Percentiles rank a stretch among this genome's conserved stretches.
These are phyloP conservation scores for Saccharomycopsis javanensis DNA, from an alignment of 805 yeast genomes.

Conservation along the genomic window DNA sequence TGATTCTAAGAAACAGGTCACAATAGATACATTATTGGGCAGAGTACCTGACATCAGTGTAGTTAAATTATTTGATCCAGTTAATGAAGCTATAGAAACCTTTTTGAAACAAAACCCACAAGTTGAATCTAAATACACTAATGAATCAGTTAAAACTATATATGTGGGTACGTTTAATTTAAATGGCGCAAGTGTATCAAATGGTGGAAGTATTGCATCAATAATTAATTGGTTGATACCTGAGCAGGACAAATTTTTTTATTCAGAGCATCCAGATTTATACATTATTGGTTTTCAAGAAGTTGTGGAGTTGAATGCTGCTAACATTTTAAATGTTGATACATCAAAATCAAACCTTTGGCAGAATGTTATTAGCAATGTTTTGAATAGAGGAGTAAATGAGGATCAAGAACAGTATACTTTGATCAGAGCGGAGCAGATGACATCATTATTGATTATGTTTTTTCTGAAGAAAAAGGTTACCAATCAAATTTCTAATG, in stretches of 20 bases:
- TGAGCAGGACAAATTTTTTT: slow-evolving; percentile 35
- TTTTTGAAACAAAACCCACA: slow-evolving; percentile 35
- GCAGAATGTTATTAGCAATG: slow-evolving; percentile 57
- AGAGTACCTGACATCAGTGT: slow-evolving; percentile 59
- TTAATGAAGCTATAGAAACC: slow-evolving; percentile 70
- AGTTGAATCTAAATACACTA: slow-evolving; percentile 43
- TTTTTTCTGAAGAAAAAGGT: slow-evolving; percentile 49
- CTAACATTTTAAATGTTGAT: slow-evolving; percentile 81
- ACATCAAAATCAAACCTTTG: slow-evolving; percentile 67
- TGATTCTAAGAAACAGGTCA: slow-evolving; percentile 83
- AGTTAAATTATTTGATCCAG: slow-evolving; percentile 79
- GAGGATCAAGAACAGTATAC: slow-evolving; percentile 37
- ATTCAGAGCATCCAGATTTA: slow-evolving; percentile 52
- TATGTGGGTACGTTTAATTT: slow-evolving; percentile 84
- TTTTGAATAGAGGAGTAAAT: slow-evolving; percentile 47
- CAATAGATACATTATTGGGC: slow-evolving; percentile 81
- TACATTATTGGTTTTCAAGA: slow-evolving; percentile 92
- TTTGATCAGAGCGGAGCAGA: slow-evolving; percentile 64
- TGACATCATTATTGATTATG: slow-evolving; percentile 57
- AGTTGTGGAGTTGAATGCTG: slow-evolving; percentile 85
- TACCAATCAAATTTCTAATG: slow-evolving; percentile 54
- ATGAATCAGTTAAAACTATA: slow-evolving; percentile 48
- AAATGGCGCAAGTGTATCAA: slow-evolving; percentile 48
- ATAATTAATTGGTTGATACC: slow-evolving; percentile 68
- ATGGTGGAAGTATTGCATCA: slow-evolving; percentile 16